Percentiles rank a stretch among this genome's conserved stretches.
These are phyloP conservation scores for Aspergillus tubingensis DNA, from an alignment of 2,329 filamentous ascomycete species.

Conservation along the genomic window DNA sequence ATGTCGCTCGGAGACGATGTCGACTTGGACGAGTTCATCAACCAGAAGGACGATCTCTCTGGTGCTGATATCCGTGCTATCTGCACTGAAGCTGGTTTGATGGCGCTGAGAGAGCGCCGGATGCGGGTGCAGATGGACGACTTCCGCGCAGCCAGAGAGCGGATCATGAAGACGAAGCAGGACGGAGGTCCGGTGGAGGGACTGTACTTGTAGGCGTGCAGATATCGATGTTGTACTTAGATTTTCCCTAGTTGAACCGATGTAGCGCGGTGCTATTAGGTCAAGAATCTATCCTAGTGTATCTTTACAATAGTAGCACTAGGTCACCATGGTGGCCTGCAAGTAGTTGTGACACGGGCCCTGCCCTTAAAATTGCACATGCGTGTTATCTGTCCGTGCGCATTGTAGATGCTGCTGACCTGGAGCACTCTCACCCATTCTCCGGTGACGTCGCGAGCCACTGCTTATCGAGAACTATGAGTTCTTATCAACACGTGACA, in stretches of 20 bases:
- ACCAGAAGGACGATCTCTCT: constrained; percentile 94
- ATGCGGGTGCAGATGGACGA: constrained; percentile 99
- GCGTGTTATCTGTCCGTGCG: neutral
- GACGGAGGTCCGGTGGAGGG: constrained; percentile 93
- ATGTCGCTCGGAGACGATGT: constrained; percentile 96
- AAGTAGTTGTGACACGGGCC: no score
- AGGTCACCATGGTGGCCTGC: neutral
- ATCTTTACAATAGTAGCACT: constrained; percentile 24
- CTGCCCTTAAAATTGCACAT: neutral
- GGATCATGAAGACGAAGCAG: constrained; percentile 96
- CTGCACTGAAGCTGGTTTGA: constrained; percentile 92
- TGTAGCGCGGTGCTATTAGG: constrained; percentile 3
- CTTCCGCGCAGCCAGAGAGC: constrained; percentile 88
- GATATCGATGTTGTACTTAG: constrained; percentile 15
- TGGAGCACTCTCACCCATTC: no score
- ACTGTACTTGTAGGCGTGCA: constrained; percentile 78
- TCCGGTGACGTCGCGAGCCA: neutral
- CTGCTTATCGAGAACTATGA: neutral
- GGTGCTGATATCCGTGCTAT: constrained; percentile 99
- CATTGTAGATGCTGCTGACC: no score
- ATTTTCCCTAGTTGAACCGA: constrained; percentile 10
- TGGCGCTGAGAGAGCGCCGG: constrained; percentile 89
- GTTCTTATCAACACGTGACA: neutral
- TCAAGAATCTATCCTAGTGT: constrained; percentile 20
- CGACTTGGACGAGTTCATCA: constrained; percentile 98